Evolutionary conservation across 108 stramenopile genomes (phyloP).

Genomic region (Schizochytrium sp.): DNA sequence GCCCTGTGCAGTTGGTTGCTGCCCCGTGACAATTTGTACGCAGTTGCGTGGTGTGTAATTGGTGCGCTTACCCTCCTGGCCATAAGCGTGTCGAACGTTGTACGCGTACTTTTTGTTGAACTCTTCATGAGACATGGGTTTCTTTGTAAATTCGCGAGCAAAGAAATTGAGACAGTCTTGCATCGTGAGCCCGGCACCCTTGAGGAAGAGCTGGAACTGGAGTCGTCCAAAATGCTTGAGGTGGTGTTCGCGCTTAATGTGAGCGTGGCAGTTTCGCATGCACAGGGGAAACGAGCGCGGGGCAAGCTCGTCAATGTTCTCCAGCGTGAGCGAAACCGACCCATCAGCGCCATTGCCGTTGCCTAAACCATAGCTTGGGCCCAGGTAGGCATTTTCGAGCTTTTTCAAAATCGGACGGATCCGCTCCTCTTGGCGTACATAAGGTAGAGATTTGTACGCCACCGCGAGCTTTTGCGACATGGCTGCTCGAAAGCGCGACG

Average conservation of each 20-base stretch:
- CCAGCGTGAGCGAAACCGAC: not conserved
- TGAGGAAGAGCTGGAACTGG: conserved; percentile 94
- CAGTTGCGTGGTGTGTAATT: conserved; percentile 82
- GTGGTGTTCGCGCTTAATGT: conserved; percentile 71
- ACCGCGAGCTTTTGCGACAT: conserved; percentile 31
- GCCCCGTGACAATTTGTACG: conserved; percentile 79
- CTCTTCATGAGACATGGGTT: conserved; percentile 64
- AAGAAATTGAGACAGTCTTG: conserved; percentile 84
- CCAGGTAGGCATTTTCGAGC: conserved; percentile 69
- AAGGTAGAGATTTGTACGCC: conserved; percentile 41
- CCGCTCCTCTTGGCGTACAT: conserved; percentile 37
- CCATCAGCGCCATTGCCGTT: not conserved
- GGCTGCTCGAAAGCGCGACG: conserved; percentile 49
- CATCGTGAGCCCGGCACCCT: conserved; percentile 81
- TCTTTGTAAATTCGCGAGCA: conserved; percentile 70
- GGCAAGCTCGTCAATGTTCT: conserved; percentile 57
- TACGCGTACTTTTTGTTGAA: conserved; percentile 88
- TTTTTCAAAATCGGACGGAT: conserved; percentile 70
- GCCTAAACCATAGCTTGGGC: conserved; percentile 31
- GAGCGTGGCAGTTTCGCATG: conserved; percentile 76
- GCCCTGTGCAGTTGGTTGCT: conserved; percentile 54
- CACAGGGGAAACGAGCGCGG: conserved; percentile 82
- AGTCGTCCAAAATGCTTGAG: conserved; percentile 85
- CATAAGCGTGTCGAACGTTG: conserved; percentile 91
- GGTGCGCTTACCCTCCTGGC: conserved; percentile 90